Conservation (phyloP, 345 rosid genomes). For the Brassica rapa region DNA sequence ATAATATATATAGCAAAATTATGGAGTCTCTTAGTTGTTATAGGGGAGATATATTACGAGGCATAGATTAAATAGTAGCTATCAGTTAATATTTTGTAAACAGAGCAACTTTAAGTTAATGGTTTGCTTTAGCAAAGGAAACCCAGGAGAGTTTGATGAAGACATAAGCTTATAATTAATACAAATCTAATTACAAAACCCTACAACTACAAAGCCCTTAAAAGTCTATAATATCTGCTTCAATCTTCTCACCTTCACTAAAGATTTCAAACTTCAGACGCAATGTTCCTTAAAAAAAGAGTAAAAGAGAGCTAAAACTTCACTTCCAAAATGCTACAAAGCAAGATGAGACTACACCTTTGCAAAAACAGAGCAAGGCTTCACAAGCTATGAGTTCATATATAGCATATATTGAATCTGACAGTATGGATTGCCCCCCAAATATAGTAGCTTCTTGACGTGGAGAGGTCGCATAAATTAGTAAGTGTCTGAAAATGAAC, state of each 20-base stretch:
- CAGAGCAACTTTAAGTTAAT: conserved; percentile 19
- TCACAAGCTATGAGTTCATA: conserved; percentile 27
- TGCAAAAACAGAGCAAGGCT: conserved; percentile 24
- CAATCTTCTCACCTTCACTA: conserved; percentile 12
- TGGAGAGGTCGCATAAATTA: neutral
- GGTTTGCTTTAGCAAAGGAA: neutral
- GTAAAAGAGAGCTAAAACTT: conserved; percentile 29
- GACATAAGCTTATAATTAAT: neutral
- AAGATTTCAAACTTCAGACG: conserved; percentile 10
- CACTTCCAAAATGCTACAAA: conserved; percentile 20
- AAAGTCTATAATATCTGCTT: conserved; percentile 17
- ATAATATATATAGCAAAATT: neutral
- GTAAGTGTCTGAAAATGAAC: neutral
- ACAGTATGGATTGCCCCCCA: conserved; percentile 6
- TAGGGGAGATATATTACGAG: neutral
- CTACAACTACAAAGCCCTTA: conserved; percentile 29
- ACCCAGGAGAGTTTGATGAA: neutral
- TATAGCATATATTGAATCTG: conserved; percentile 7
- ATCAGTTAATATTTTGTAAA: conserved; percentile 32
- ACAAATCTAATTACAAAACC: neutral
- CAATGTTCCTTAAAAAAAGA: neutral
- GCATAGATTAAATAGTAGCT: neutral
- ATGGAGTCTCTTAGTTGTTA: neutral
- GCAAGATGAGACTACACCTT: neutral
- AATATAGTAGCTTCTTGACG: neutral